phyloP scores from a whole-genome alignment of 768 basidiomycete genomes.

The Holtermanniella nyarrowii region DNA sequence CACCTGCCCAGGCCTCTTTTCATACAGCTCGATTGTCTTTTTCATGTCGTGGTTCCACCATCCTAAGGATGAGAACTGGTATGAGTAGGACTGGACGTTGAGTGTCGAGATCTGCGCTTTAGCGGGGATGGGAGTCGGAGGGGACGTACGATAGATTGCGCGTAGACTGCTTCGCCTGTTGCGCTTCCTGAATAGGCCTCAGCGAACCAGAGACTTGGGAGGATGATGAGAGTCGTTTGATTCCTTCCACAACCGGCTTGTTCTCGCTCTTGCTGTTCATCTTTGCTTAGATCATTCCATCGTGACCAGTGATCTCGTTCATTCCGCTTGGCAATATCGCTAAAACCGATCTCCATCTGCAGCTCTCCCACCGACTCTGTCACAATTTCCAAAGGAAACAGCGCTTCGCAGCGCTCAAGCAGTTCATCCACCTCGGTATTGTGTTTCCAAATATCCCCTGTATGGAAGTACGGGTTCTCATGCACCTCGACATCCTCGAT shows the following conservation, averaged over 20 bases:
- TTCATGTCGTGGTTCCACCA: conserved; percentile 32
- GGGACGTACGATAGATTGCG: conserved; percentile 1
- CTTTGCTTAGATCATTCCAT: background rate
- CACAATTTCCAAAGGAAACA: conserved; percentile 8
- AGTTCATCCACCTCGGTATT: conserved; percentile 18
- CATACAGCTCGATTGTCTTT: conserved; percentile 23
- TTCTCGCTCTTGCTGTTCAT: conserved; percentile 13
- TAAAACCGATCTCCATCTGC: background rate
- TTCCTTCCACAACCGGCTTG: conserved; percentile 25
- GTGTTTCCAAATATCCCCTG: conserved; percentile 28
- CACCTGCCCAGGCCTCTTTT: conserved; percentile 15
- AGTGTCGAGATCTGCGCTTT: conserved; percentile 26
- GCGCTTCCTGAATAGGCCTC: conserved; percentile 22
- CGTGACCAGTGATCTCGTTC: no score
- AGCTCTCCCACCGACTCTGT: background rate
- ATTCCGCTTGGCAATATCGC: background rate
- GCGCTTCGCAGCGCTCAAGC: conserved; percentile 19
- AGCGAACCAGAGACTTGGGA: conserved; percentile 22
- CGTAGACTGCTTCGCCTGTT: conserved; percentile 1
- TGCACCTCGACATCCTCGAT: background rate
- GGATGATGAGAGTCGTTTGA: conserved; percentile 29
- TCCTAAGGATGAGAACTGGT: conserved; percentile 26
- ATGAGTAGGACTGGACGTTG: conserved; percentile 20
- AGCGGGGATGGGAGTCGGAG: conserved; percentile 23
- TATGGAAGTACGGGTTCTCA: conserved; percentile 23